Conservation (phyloP, 768 basidiomycete species). For the Pleurotus tuber-regium region DNA sequence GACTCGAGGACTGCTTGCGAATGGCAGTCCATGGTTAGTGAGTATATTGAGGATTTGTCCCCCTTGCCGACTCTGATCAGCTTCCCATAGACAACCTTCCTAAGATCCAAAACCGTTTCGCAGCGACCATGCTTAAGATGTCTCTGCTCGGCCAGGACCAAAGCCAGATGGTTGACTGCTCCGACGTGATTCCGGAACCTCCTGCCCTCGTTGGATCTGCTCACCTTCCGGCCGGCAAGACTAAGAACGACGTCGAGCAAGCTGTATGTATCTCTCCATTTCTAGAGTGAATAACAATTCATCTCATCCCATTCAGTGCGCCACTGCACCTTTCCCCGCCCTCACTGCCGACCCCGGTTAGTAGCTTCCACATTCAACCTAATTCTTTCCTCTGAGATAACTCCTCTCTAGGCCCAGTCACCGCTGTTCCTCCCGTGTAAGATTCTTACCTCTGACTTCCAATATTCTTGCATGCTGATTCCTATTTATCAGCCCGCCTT, state of each 20-base stretch:
- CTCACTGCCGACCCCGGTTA: slow-evolving; percentile 27
- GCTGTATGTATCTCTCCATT: slow-evolving; percentile 16
- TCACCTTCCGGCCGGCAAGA: slow-evolving; percentile 31
- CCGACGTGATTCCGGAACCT: slow-evolving; percentile 40
- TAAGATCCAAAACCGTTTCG: slow-evolving; percentile 32
- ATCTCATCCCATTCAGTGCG: slow-evolving; percentile 24
- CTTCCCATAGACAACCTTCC: slow-evolving; percentile 29
- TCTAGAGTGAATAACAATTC: slow-evolving; percentile 6
- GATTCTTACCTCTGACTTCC: not conserved
- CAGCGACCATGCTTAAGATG: slow-evolving; percentile 41
- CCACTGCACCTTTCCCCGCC: slow-evolving; percentile 31
- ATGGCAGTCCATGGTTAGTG: slow-evolving; percentile 44
- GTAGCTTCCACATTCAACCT: not conserved
- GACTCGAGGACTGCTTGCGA: slow-evolving; percentile 44
- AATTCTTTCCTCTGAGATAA: not conserved
- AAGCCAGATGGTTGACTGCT: slow-evolving; percentile 37
- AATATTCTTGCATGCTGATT: not conserved
- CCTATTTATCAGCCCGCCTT: not conserved
- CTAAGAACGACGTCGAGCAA: slow-evolving; percentile 26
- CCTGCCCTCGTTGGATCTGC: slow-evolving; percentile 22
- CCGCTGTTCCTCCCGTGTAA: slow-evolving; percentile 6
- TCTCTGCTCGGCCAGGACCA: slow-evolving; percentile 38
- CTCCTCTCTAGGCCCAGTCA: not conserved
- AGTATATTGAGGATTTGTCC: too few species aligned
- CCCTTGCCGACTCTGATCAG: too few species aligned